Evolutionary conservation across 1,284 basidiomycete genomes (phyloP).

Genomic region (Tylopilus sp.): DNA sequence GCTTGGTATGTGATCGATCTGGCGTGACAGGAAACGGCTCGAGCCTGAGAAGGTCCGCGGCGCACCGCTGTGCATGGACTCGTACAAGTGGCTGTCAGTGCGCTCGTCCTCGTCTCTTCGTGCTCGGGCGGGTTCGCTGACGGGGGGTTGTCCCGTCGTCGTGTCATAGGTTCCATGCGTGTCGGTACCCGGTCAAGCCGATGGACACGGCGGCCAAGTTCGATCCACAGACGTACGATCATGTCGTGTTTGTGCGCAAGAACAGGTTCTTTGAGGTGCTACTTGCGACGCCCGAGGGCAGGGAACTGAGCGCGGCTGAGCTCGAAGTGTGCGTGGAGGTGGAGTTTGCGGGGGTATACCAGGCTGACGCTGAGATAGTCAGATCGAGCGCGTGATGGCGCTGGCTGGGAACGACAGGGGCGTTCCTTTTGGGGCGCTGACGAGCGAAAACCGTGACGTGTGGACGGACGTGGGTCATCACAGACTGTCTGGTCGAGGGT

Average conservation of each 20-base stretch:
- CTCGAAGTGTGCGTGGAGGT: constrained; percentile 56
- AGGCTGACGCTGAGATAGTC: constrained; percentile 40
- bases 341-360: background rate
- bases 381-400: constrained; percentile 76
- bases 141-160: background rate
- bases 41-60: constrained; percentile 88
- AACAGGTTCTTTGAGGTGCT: constrained; percentile 87
- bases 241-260: constrained; percentile 88
- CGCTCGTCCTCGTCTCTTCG: background rate
- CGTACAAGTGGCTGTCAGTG: constrained; percentile 91
- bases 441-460: constrained; percentile 84
- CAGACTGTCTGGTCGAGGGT: background rate
- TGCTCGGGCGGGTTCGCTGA: constrained; percentile 1
- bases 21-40: constrained; percentile 57
- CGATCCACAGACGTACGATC: constrained; percentile 73
- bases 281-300: constrained; percentile 58
- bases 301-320: constrained; percentile 72
- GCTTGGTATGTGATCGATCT: background rate
- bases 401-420: constrained; percentile 58
- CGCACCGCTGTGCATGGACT: constrained; percentile 86
- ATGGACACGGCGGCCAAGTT: constrained; percentile 86
- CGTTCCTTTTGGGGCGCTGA: constrained; percentile 77
- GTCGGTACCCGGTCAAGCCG: constrained; percentile 80
- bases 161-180: constrained; percentile 75
- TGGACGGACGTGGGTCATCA: constrained; percentile 72